These are phyloP conservation scores for Talaromyces islandicus DNA, from an alignment of 2,329 filamentous ascomycete genomes.

Conservation along the genomic window DNA sequence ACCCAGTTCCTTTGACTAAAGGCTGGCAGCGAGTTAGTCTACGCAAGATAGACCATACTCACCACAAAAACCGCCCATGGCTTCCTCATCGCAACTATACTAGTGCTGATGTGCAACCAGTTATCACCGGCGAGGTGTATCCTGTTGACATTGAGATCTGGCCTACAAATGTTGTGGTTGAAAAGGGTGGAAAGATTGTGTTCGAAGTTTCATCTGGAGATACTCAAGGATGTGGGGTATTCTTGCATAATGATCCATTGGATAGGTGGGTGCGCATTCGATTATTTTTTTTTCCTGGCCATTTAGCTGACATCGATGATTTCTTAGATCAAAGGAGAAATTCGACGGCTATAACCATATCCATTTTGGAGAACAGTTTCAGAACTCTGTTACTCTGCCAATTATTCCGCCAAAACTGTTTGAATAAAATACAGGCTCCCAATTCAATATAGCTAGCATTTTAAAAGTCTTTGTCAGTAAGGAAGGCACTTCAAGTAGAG, in stretches of 20 bases:
- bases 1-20: slow-evolving; percentile 49
- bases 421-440: background rate
- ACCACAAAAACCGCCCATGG: slow-evolving; percentile 31
- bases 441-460: background rate
- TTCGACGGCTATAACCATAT: slow-evolving; percentile 45
- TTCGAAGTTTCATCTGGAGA: slow-evolving; percentile 8
- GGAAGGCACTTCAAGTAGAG: background rate
- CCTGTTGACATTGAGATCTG: slow-evolving; percentile 37
- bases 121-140: slow-evolving; percentile 42
- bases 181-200: slow-evolving; percentile 9
- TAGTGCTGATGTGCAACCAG: slow-evolving; percentile 37
- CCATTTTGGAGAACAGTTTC: slow-evolving; percentile 38
- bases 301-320: background rate
- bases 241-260: slow-evolving; percentile 36
- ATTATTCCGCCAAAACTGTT: slow-evolving; percentile 33
- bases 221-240: slow-evolving; percentile 42
- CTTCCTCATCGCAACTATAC: slow-evolving; percentile 44
- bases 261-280: slow-evolving; percentile 23
- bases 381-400: slow-evolving; percentile 46
- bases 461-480: background rate
- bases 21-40: slow-evolving; percentile 51
- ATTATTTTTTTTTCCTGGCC: background rate
- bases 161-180: slow-evolving; percentile 23
- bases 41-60: slow-evolving; percentile 19
- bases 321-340: slow-evolving; percentile 34